These are phyloP conservation scores for Capsicum baccatum DNA, from an alignment of 257 asterid species.

Conservation along the genomic window DNA sequence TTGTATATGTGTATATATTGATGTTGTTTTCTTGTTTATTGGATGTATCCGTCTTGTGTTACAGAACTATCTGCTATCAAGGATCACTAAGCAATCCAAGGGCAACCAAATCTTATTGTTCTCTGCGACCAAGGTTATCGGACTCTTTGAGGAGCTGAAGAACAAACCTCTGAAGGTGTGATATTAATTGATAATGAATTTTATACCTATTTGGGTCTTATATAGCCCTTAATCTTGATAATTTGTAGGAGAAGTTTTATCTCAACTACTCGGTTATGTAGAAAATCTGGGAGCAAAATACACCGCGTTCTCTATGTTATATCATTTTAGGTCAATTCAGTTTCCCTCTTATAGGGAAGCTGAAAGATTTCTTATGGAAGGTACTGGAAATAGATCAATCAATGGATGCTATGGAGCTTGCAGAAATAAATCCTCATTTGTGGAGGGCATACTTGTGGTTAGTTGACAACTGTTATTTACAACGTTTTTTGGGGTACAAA, in stretches of 20 bases:
- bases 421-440: constrained; percentile 81
- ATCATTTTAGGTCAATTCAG: constrained; percentile 61
- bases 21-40: not conserved
- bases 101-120: constrained; percentile 67
- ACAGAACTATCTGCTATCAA: constrained; percentile 74
- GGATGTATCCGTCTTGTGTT: constrained; percentile 29
- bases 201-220: constrained; percentile 23
- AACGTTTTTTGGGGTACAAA: too few species aligned
- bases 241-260: constrained; percentile 70
- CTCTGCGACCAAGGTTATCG: constrained; percentile 63
- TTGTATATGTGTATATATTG: not conserved
- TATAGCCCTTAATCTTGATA: constrained; percentile 36
- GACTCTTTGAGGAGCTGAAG: constrained; percentile 46
- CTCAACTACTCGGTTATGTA: constrained; percentile 63
- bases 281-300: constrained; percentile 73
- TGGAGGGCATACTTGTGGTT: constrained; percentile 92
- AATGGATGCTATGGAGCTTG: constrained; percentile 86
- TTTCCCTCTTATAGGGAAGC: constrained; percentile 50
- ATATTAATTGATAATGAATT: not conserved
- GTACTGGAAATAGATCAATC: constrained; percentile 54
- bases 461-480: constrained; percentile 34
- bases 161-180: constrained; percentile 65
- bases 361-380: constrained; percentile 91
- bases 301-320: constrained; percentile 71
- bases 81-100: constrained; percentile 50